Percentiles rank a stretch among this genome's conserved stretches.
phyloP scores from a whole-genome alignment of 1,284 basidiomycete species.

The Papiliotrema flavescens region DNA sequence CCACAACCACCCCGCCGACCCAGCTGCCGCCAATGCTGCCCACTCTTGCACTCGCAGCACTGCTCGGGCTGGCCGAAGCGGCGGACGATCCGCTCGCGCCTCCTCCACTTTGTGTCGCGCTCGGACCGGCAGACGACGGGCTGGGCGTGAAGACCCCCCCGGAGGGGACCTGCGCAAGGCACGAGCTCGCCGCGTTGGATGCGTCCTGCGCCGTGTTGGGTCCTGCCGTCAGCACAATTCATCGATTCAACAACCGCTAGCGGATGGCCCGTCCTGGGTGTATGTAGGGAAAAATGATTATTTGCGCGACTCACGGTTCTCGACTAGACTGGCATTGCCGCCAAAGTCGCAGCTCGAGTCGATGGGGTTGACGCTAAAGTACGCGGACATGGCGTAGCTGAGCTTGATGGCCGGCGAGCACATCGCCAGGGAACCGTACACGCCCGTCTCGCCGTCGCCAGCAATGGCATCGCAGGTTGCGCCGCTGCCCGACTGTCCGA shows the following conservation, averaged over 20 bases:
- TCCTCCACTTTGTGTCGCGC: too few relatives aligned
- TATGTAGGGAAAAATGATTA: not conserved
- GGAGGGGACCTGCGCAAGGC: slow-evolving; percentile 61
- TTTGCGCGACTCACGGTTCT: slow-evolving; percentile 21
- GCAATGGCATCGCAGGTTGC: slow-evolving; percentile 63
- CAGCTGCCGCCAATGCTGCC: not conserved
- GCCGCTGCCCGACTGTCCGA: slow-evolving; percentile 59
- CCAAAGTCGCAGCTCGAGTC: slow-evolving; percentile 60
- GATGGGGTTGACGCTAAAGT: slow-evolving; percentile 66
- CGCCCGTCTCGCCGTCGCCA: slow-evolving; percentile 67
- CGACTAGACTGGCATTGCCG: slow-evolving; percentile 76
- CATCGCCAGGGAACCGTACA: slow-evolving; percentile 68
- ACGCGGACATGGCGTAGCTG: slow-evolving; percentile 77
- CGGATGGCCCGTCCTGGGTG: too few relatives aligned
- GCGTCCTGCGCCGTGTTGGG: slow-evolving; percentile 58
- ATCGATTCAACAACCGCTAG: too few relatives aligned
- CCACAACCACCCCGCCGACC: too few relatives aligned
- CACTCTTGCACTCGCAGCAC: not conserved
- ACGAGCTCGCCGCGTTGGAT: slow-evolving; percentile 63
- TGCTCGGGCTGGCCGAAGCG: not conserved
- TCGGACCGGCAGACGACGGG: slow-evolving; percentile 4
- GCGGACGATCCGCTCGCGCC: not conserved
- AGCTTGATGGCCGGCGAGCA: slow-evolving; percentile 69
- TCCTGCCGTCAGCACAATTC: slow-evolving; percentile 36
- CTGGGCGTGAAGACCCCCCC: slow-evolving; percentile 59